Percentiles rank a stretch among this genome's conserved stretches.
Evolutionary conservation across 169 alveolate genomes (phyloP).

Genomic region (Babesia microti): DNA sequence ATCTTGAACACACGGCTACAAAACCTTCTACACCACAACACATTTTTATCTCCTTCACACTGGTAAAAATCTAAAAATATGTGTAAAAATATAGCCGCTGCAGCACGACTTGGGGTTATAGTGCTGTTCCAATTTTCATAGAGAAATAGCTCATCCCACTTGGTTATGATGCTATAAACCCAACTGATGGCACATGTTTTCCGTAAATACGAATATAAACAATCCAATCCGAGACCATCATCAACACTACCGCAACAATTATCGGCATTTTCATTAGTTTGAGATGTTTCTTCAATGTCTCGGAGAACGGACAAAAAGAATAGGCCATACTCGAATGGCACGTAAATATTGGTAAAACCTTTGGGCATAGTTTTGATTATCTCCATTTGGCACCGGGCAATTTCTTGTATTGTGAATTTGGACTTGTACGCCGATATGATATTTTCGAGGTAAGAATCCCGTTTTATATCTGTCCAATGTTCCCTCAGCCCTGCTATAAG

Average conservation of each 20-base stretch:
- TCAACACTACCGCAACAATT: neutral
- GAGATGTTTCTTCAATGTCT: constrained; percentile 1
- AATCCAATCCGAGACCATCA: constrained; percentile 22
- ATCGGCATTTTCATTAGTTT: neutral
- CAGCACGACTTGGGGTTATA: constrained; percentile 42
- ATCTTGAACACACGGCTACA: constrained; percentile 29
- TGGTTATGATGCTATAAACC: constrained; percentile 27
- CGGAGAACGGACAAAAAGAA: constrained; percentile 24
- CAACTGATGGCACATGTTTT: constrained; percentile 28
- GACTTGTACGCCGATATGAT: constrained; percentile 13
- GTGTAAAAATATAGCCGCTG: constrained; percentile 40
- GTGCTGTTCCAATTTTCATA: constrained; percentile 37
- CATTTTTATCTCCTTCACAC: constrained; percentile 18
- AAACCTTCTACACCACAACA: constrained; percentile 48
- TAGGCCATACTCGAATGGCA: constrained; percentile 32
- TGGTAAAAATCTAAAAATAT: constrained; percentile 27
- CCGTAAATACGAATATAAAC: constrained; percentile 19
- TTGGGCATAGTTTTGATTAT: constrained; percentile 41
- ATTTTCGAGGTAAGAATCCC: constrained; percentile 32
- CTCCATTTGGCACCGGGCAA: constrained; percentile 26
- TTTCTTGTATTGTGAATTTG: constrained; percentile 32
- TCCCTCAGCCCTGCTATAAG: constrained; percentile 39
- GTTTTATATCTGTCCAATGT: constrained; percentile 40
- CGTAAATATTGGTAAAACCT: constrained; percentile 40
- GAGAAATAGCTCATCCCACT: constrained; percentile 40